Evolutionary conservation across 495 filamentous ascomycete species (phyloP), one percentile per base, ranked within the genome.

Genomic region (Aspergillus panamensis): DNA sequence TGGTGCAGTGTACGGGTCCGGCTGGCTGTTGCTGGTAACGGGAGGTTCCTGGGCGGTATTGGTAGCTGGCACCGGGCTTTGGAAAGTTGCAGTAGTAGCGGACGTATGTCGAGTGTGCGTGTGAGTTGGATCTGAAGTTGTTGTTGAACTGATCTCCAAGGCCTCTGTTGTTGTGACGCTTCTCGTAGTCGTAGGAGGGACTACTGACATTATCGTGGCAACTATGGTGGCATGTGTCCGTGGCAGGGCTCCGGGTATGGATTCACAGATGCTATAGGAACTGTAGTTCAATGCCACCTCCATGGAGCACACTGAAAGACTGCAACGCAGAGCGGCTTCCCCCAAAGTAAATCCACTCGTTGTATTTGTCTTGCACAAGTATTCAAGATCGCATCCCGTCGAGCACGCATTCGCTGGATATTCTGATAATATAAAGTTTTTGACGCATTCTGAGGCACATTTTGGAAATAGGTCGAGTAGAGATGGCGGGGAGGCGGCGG

Each of bases 321-420:
- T 77, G 65, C 88, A 92, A 57, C 81, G 79, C 54, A 88, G 65
- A 8, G 81, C 84, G 7, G 78, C 86, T 68, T 90, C 88, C 10
- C 87, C 87, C 48, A 92, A 53, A 0, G 88, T 89, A 55, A 85
- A 85, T 31, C 85, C 86, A 55, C 78, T 80, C 10, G 62, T 66
- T n/a, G 82, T 86, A 45, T 75, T 74, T 39, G 78, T 77, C 35
- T 73, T 70, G 64, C 88, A 92, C 8, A 91, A 73, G 63, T 87
- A 91, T 59, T 73, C 69, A 58, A 88, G 66, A 40, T 82, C 73
- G 33, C 77, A 75, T 17, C 70, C 69, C 51, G 64, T 61, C n/a
- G 75, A 73, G 66, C 82, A 85, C 57, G 64, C 66, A 55, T 70
- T 70, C 13, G 62, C 62, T 43, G 77, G 75, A 62, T 85, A 89